Evolutionary conservation across 2,329 filamentous ascomycete genomes (phyloP).

Genomic region (Diplocarpon mali): DNA sequence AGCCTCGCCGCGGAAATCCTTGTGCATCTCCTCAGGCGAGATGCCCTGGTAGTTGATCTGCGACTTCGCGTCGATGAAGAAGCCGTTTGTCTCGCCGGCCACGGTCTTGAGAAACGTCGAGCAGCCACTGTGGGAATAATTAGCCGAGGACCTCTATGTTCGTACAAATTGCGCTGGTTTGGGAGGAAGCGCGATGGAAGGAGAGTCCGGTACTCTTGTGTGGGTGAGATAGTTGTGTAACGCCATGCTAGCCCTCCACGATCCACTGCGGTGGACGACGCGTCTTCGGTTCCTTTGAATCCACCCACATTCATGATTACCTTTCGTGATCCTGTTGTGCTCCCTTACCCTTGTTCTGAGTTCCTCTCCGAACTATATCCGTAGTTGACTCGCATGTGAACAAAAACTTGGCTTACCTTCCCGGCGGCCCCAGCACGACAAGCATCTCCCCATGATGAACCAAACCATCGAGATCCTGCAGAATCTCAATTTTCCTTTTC

Average conservation of each 20-base stretch:
- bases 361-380: too few species aligned
- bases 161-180: too few species aligned
- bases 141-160: not conserved
- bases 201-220: too few species aligned
- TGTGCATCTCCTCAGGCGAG: constrained; percentile 39
- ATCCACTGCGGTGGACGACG: too few species aligned
- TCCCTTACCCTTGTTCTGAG: too few species aligned
- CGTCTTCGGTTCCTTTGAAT: too few species aligned
- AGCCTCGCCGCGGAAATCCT: constrained; percentile 45
- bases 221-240: too few species aligned
- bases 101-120: constrained; percentile 52
- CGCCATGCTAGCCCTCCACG: too few species aligned
- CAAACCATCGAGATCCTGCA: constrained; percentile 51
- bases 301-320: too few species aligned
- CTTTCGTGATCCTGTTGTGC: too few species aligned
- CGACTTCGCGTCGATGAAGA: constrained; percentile 39
- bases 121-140: constrained; percentile 35
- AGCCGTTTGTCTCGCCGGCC: constrained; percentile 40
- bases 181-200: too few species aligned
- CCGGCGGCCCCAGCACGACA: constrained; percentile 55
- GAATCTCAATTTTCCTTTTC: constrained; percentile 41
- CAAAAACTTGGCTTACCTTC: constrained; percentile 30
- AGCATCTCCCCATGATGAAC: constrained; percentile 53
- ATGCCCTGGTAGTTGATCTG: constrained; percentile 52
- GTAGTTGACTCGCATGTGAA: too few species aligned